Percentiles rank a stretch among this genome's conserved stretches.
Evolutionary conservation across 208 protist species (phyloP).

Genomic region (Tritrichomonas musculus): DNA sequence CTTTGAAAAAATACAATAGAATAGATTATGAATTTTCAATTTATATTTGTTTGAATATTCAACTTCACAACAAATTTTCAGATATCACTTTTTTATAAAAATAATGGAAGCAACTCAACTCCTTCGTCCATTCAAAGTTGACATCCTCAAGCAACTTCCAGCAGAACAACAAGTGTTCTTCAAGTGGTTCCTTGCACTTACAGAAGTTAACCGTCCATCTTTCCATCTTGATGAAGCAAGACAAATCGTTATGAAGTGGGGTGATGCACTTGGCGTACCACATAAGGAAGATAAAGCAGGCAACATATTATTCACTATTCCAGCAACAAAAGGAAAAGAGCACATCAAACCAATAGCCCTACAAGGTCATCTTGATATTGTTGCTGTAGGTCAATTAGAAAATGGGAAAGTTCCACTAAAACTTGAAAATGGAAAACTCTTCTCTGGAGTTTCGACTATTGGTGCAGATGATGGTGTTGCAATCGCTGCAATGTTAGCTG

Average conservation of each 20-base stretch:
- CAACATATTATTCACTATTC: not conserved
- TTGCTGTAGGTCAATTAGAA: not conserved
- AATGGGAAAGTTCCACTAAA: not conserved
- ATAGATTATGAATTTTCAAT: too few species aligned
- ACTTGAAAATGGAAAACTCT: not conserved
- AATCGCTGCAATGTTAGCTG: not conserved
- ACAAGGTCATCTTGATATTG: not conserved
- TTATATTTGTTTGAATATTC: too few species aligned
- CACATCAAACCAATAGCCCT: not conserved
- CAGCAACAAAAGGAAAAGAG: not conserved
- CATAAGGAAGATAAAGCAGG: not conserved
- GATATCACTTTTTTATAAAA: too few species aligned
- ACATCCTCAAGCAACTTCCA: not conserved
- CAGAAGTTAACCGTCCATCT: not conserved
- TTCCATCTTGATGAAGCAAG: not conserved
- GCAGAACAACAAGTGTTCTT: not conserved
- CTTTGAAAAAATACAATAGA: too few species aligned
- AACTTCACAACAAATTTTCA: too few species aligned
- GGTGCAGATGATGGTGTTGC: constrained; percentile 15
- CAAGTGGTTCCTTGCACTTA: constrained; percentile 18
- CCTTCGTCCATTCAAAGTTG: not conserved
- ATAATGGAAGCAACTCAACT: not conserved
- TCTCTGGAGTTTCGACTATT: not conserved
- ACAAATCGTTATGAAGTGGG: not conserved
- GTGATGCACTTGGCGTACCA: not conserved